These are phyloP conservation scores for Discostella stelligera DNA, from an alignment of 352 stramenopile species.

Conservation along the genomic window DNA sequence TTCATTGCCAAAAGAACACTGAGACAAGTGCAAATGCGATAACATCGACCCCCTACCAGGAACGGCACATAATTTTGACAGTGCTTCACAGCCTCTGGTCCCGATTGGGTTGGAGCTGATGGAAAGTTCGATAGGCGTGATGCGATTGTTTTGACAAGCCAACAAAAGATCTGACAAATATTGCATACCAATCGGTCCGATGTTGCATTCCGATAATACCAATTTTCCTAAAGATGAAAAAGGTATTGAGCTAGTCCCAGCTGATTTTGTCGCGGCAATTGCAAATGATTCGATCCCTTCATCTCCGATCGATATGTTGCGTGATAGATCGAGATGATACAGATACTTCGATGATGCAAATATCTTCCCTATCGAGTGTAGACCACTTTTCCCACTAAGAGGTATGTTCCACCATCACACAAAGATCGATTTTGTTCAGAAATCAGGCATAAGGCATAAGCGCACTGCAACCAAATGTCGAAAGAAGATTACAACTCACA, in stretches of 20 bases:
- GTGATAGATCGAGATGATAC: slow-evolving; percentile 41
- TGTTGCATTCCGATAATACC: slow-evolving; percentile 59
- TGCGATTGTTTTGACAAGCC: slow-evolving; percentile 4
- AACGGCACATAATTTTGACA: slow-evolving; percentile 19
- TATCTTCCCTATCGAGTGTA: slow-evolving; percentile 27
- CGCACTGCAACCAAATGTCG: no score
- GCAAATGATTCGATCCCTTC: slow-evolving; percentile 34
- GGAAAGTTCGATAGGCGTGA: slow-evolving; percentile 17
- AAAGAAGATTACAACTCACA: slow-evolving; percentile 23
- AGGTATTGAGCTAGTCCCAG: not conserved
- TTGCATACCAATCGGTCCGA: slow-evolving; percentile 29
- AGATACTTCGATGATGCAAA: slow-evolving; percentile 44
- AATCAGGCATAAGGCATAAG: not conserved
- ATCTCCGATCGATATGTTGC: slow-evolving; percentile 47
- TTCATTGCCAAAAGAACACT: slow-evolving; percentile 54
- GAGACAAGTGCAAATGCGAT: slow-evolving; percentile 33
- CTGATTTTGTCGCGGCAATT: slow-evolving; percentile 17
- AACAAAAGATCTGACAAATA: slow-evolving; percentile 19
- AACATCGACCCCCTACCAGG: slow-evolving; percentile 20
- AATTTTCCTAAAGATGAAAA: slow-evolving; percentile 45
- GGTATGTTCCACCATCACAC: not conserved
- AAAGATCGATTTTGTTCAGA: not conserved
- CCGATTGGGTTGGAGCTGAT: slow-evolving; percentile 36
- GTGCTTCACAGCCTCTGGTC: slow-evolving; percentile 23
- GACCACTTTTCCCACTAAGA: slow-evolving; percentile 25